Evolutionary conservation across 2,329 filamentous ascomycete species (phyloP), one percentile per base, ranked within the genome.

Genomic region (Diplodia corticola): DNA sequence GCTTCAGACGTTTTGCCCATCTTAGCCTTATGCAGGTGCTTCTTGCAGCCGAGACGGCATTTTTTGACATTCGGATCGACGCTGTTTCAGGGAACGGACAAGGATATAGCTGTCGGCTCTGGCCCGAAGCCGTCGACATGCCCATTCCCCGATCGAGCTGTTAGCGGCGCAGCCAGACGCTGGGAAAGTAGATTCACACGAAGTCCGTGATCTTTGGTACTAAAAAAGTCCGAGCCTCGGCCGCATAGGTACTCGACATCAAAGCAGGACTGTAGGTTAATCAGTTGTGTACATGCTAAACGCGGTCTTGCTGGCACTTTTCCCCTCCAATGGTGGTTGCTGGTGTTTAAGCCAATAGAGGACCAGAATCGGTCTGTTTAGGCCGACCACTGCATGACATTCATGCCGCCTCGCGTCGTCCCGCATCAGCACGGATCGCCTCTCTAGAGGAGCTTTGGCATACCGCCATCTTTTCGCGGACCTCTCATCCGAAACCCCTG

Each of bases 401-500:
- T 26, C 20, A 20, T n/a, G 9, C 37, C 17, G 28, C 44, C 37
- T 60, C 55, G 55, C 55, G 17, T 40, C 55, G 28, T 46, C 10
- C 55, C 40, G 37, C 37, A 12, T 10, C 40, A 22, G 22, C 40
- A 20, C 40, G 20, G 24, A 15, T 22, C 40, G 26, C 7, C 2
- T 48, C 40, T 46, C n/a, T 60, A 20, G 17, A 24, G 26, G 55
- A 60, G 55, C 55, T 48, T 48, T 60, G 24, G 40, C 37, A 40
- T 7, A 33, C 40, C 30, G 40, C 17, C 15, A 35, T 40, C 20
- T 24, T 20, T 24, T 33, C n/a, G 10, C 20, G 17, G 37, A 33
- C 9, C 26, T 40, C n/a, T 22, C 20, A 22, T 35, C 20, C 35
- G 30, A 22, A 37, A n/a, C n/a, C n/a, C n/a, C n/a, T n/a, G n/a